Base-by-base conservation (phyloP, 495 filamentous ascomycete species). In the Podospora australis region DNA sequence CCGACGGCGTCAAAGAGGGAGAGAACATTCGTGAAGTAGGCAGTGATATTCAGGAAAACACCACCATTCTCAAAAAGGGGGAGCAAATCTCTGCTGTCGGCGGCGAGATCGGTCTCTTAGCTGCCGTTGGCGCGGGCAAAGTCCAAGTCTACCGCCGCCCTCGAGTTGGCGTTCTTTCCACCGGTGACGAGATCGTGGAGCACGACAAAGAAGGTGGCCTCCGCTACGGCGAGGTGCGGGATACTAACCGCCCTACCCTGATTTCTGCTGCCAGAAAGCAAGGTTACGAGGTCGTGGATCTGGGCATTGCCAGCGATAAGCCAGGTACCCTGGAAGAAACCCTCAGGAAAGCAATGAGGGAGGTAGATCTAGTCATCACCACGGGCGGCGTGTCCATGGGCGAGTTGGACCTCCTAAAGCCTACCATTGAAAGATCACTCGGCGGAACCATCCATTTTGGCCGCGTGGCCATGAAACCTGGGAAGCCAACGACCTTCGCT, bases 301-400 rank as follows among this genome's bases (percentile, higher is more conserved):
- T 96, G 0, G 94, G 92, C 2, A 94, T 99, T 50, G 88, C 83
- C 11, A 79, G 74, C 29, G 92, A 99, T 65, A 87, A 77, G 68
- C 56, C 81, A 0, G 82, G 80, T n/a, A 77, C 82, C 13, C 77
- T 98, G 7, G 90, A 95, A 57, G 69, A 84, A 48, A 79, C 74
- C 20, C 75, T 98, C 10, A 79, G 88, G 5, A 73, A 77, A 52
- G 87, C 86, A 16, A 64, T 97, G 39, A 78, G 83, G 19, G 70
- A 72, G 29, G 81, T 83, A 20, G 90, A 96, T 56, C 75, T 97
- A 21, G 76, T 97, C 41, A 81, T 99, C 54, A 97, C 94, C 10
- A 90, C 87, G 0, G 92, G 92, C 25, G 94, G 92, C 16, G 92
- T 96, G 17, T 95, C 89, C 11, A 99, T 99, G 92, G 92, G 92